Base-by-base conservation (phyloP, 2,329 filamentous ascomycete species). In the Aspergillus sp. region DNA sequence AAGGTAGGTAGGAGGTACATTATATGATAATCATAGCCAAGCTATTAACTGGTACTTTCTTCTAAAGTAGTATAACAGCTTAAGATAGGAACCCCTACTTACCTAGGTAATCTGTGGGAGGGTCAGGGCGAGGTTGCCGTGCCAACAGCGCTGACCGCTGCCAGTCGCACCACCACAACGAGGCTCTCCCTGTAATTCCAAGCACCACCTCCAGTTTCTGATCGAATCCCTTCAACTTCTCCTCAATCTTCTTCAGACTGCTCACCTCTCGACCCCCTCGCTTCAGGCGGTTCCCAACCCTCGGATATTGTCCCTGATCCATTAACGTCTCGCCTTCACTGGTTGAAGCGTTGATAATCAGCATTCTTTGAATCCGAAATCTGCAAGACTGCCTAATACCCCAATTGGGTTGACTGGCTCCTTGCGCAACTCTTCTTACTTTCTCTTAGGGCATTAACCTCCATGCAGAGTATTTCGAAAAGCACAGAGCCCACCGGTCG, bases 91-190 rank as follows among this genome's bases (percentile, higher is more conserved):
- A n/a, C n/a, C 6, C 25, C 25, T 29, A 29, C 5, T 6, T 7
- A 25, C 23, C 23, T 29, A 29, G 7, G 14, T 38, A 38, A 38
- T n/a, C 7, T 38, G 34, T 38, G 43, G 34, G 43, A 40, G 20
- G 17, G n/a, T 17, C 10, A 43, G 7, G 29, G 6, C 7, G 29
- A 44, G 59, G 62, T 64, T 64, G 60, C 62, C 58, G 52, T 60
- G 62, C 62, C 62, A 64, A 64, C 62, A 46, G 36, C 46, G 11
- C 34, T 55, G 47, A 54, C 51, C 43, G 50, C 57, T 49, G 46
- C 45, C 20, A 50, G 47, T 55, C 53, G 45, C 59, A 62, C 58
- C n/a, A n/a, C 52, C 47, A 40, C 16, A 44, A 42, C 13, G 34
- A 47, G 42, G 45, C 45, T 34, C 40, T 45, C 38, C 38, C 43